A percentile compares a stretch with the other conserved stretches of the same genome.
These are phyloP conservation scores for Talaromyces amestolkiae DNA, from an alignment of 2,329 filamentous ascomycete genomes.

Conservation along the genomic window DNA sequence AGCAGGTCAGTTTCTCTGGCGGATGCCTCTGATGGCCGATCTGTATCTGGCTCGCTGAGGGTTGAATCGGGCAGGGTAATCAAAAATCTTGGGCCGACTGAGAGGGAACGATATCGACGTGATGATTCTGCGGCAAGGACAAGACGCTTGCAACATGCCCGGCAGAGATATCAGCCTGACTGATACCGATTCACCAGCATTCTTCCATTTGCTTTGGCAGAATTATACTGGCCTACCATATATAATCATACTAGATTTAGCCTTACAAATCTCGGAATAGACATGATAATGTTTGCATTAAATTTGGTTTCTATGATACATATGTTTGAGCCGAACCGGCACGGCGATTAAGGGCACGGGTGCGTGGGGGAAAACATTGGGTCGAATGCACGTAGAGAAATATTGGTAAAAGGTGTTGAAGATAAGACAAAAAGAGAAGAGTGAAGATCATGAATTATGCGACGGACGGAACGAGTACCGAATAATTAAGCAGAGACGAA, in stretches of 20 bases:
- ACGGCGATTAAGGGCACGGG: not conserved
- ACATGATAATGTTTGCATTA: slow-evolving; percentile 11
- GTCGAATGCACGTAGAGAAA: not conserved
- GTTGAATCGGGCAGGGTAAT: slow-evolving; percentile 26
- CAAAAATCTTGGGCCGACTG: slow-evolving; percentile 25
- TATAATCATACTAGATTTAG: not conserved
- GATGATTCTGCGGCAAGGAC: slow-evolving; percentile 23
- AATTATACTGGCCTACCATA: not conserved
- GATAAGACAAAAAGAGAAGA: slow-evolving; percentile 4
- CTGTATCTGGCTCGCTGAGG: slow-evolving; percentile 27
- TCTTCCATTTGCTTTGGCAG: not conserved
- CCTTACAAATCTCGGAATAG: not conserved
- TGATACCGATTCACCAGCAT: slow-evolving; percentile 14
- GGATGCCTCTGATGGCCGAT: slow-evolving; percentile 21
- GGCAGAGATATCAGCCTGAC: slow-evolving; percentile 36
- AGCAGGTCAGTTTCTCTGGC: slow-evolving; percentile 7
- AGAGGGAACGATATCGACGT: slow-evolving; percentile 18
- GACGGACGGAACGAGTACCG: not conserved
- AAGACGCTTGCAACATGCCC: slow-evolving; percentile 30
- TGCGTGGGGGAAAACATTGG: not conserved
- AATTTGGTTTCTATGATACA: slow-evolving; percentile 19
- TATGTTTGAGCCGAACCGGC: not conserved
- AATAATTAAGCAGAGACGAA: slow-evolving; percentile 69
- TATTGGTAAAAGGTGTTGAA: not conserved
- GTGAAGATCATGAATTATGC: not conserved